Evolutionary conservation across 768 basidiomycete genomes (phyloP), one percentile per base, ranked within the genome.

Genomic region (Lactifluus subvellereus): DNA sequence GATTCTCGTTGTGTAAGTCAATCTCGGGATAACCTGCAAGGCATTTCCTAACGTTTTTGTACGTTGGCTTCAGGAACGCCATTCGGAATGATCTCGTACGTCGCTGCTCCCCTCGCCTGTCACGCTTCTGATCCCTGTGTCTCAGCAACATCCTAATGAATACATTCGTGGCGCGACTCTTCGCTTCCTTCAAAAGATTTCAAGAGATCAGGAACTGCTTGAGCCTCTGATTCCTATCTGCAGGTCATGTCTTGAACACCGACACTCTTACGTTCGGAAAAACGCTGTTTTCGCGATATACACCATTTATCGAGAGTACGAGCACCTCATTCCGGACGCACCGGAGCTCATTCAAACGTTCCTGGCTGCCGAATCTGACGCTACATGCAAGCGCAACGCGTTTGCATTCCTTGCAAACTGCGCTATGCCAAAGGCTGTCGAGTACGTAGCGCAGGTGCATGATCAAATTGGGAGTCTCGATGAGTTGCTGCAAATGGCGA

Each of bases 131-230:
- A 13, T 50, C 59, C 45, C 14, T 42, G 43, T 48, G 6, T 38
- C 37, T 18, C 66, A 95, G 91, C 95, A 98, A 94, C 97, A 99
- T 71, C 95, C 96, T 9, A 98, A 99, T 70, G 97, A 99, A 79
- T 99, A 98, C 74, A 97, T 99, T 70, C 91, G 97, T 42, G 97
- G 97, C 50, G 92, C 94, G n/a, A 95, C 93, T 11, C 84, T 98
- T 38, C 89, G 97, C 30, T 96, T 95, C 77, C 82, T 98, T 13
- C 92, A 96, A 77, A 99, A 99, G 79, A 89, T 99, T 57, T 82
- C 89, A 18, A 89, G 90, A 74, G 97, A 98, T 69, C 79, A 85
- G 3, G 97, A 99, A 73, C 84, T 98, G 13, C 84, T 98, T 30
- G 97, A 98, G 77, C 97, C 97, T 30, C 84, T 98, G 65, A 83